Evolutionary conservation across 495 filamentous ascomycete species (phyloP), one percentile per base, ranked within the genome.

Genomic region (Margaritispora aquatica): DNA sequence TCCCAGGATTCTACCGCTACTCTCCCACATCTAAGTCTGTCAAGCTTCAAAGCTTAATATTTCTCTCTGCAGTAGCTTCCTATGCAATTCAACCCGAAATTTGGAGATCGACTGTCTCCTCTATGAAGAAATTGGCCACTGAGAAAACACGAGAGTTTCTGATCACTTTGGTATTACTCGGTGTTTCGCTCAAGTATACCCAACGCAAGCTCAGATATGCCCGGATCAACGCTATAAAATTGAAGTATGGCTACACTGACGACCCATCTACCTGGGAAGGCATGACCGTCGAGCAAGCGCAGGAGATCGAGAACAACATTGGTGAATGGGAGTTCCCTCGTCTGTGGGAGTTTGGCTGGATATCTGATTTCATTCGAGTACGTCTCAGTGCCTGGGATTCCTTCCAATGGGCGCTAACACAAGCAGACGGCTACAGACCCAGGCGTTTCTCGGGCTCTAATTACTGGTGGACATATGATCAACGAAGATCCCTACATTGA

Each of bases 331-430:
- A 69, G 2, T 59, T 62, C n/a, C 67, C 67, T 27, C 64, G 56
- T 36, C 52, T 66, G 20, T 69, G 53, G 36, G 58, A 66, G 34
- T 68, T 69, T 44, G 66, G 58, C 19, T 68, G 66, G 67, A 59
- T 67, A 17, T 55, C 64, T 29, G 57, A 68, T 26, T 69, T 68
- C 27, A 23, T 69, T 26, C 64, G 55, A 38, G 67, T 69, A 59
- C 50, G 67, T n/a, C 66, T 22, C 13, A 26, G 9, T 38, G 8
- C 24, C 23, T 26, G n/a, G 20, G 11, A 20, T 15, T 34, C 15
- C 3, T 54, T 22, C n/a, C 23, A 31, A 19, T 19, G n/a, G 44
- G 2, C 19, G 22, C 57, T 59, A 26, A 59, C 21, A 51, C 5
- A 19, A 19, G 19, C 46, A 67, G 65, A 69, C 62, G 19, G 51